Percentiles rank a stretch among this genome's conserved stretches.
Conservation (phyloP, 2,329 filamentous ascomycete genomes). For the Moelleriella libera region DNA sequence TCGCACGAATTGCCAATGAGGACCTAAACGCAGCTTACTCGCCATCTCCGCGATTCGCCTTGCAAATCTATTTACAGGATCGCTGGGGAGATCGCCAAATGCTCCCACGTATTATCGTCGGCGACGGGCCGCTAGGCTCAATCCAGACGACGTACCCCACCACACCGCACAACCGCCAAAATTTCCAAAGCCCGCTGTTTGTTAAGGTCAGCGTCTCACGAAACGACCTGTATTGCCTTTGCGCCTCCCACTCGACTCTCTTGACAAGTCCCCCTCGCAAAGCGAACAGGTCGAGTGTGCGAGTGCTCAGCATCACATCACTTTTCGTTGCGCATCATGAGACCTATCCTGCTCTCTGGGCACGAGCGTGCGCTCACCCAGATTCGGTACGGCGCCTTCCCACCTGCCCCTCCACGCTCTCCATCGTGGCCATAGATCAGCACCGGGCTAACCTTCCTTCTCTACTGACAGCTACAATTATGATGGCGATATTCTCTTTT, state of each 20-base stretch:
- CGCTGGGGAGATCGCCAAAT: too few relatives aligned
- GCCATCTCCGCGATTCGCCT: too few relatives aligned
- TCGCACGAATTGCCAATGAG: too few relatives aligned
- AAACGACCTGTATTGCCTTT: too few relatives aligned
- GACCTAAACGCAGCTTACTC: too few relatives aligned
- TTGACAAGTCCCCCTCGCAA: too few relatives aligned
- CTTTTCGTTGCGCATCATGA: constrained; percentile 50
- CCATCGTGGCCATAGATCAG: constrained; percentile 7
- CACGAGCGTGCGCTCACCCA: constrained; percentile 95
- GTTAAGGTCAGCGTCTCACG: neutral
- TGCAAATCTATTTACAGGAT: too few relatives aligned
- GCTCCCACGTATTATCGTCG: too few relatives aligned
- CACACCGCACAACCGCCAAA: constrained; percentile 32
- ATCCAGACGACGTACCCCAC: constrained; percentile 17
- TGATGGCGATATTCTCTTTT: constrained; percentile 96
- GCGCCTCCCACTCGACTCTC: too few relatives aligned
- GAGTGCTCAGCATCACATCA: constrained; percentile 5
- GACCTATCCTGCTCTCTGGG: constrained; percentile 88
- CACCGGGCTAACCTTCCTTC: neutral
- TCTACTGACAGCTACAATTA: constrained; percentile 54
- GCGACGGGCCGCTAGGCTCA: neutral
- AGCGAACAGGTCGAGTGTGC: neutral
- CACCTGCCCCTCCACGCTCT: constrained; percentile 1
- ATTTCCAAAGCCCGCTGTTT: constrained; percentile 16
- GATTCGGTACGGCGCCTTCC: constrained; percentile 52